A percentile compares a stretch with the other conserved stretches of the same genome.
These are phyloP conservation scores for Entomortierella beljakovae DNA, from an alignment of 192 early-diverging fungal species.

Conservation along the genomic window DNA sequence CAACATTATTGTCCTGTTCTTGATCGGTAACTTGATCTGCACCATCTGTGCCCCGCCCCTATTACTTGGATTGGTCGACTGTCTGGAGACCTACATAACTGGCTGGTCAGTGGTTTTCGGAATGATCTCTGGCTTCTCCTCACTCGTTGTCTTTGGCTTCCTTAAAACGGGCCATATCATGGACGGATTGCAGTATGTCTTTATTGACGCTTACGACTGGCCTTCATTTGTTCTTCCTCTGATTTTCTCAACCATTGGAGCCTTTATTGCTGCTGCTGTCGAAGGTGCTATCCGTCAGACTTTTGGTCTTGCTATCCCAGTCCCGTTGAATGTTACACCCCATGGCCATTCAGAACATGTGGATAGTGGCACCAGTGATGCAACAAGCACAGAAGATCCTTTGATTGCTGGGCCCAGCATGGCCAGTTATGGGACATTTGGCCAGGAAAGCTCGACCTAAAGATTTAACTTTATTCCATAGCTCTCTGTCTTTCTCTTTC, in stretches of 20 bases:
- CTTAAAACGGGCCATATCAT: conserved; percentile 36
- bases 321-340: conserved; percentile 17
- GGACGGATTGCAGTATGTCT: conserved; percentile 47
- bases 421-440: conserved; percentile 9
- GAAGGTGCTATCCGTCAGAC: conserved; percentile 42
- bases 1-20: conserved; percentile 69
- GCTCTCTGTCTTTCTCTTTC: no score
- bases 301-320: conserved; percentile 36
- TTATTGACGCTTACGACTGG: conserved; percentile 53
- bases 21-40: conserved; percentile 71
- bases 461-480: no score
- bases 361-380: conserved; percentile 5
- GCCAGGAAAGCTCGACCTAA: conserved; percentile 4
- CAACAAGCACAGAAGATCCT: conserved; percentile 12
- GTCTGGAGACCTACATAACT: conserved; percentile 54
- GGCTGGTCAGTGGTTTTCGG: conserved; percentile 48
- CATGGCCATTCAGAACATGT: not conserved
- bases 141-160: conserved; percentile 50
- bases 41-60: conserved; percentile 68
- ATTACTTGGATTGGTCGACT: conserved; percentile 60
- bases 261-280: conserved; percentile 27
- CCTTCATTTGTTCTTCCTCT: conserved; percentile 50
- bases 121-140: conserved; percentile 43
- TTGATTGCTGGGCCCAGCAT: not conserved
- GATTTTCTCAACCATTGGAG: conserved; percentile 46